Conservation (phyloP, 1,139 yeast genomes). For the Debaryomyces sp. region DNA sequence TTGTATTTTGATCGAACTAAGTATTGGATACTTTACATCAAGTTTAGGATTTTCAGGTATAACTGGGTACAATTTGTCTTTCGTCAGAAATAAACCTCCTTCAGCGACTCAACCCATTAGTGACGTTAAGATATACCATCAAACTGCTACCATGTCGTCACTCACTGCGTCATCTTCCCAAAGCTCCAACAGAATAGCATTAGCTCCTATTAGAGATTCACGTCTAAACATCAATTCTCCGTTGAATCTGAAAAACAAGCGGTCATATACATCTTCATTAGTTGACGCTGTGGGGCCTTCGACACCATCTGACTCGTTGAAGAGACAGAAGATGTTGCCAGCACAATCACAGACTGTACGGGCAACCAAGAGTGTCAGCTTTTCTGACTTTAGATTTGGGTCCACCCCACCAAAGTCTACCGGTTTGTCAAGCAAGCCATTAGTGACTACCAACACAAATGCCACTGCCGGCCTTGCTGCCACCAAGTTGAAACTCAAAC, state of each 20-base stretch:
- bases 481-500: slow-evolving; percentile 65
- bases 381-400: slow-evolving; percentile 26
- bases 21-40: slow-evolving; percentile 3
- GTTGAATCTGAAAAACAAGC: slow-evolving; percentile 9
- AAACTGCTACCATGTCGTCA: slow-evolving; percentile 7
- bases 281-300: slow-evolving; percentile 3
- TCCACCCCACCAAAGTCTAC: neutral
- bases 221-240: slow-evolving; percentile 30
- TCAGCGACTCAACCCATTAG: neutral
- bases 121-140: neutral
- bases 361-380: slow-evolving; percentile 23
- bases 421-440: neutral
- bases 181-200: slow-evolving; percentile 33
- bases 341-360: slow-evolving; percentile 7
- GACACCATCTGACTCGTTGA: neutral
- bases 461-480: slow-evolving; percentile 50
- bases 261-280: slow-evolving; percentile 5
- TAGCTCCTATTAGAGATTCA: slow-evolving; percentile 39
- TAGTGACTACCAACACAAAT: slow-evolving; percentile 11
- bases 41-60: slow-evolving; percentile 1
- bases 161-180: slow-evolving; percentile 5
- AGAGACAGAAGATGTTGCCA: neutral
- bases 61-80: neutral
- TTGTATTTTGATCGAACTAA: slow-evolving; percentile 6
- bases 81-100: neutral